A percentile compares a stretch with the other conserved stretches of the same genome.
Evolutionary conservation across 352 stramenopile species (phyloP).

Genomic region (Phytophthora cryptogea): DNA sequence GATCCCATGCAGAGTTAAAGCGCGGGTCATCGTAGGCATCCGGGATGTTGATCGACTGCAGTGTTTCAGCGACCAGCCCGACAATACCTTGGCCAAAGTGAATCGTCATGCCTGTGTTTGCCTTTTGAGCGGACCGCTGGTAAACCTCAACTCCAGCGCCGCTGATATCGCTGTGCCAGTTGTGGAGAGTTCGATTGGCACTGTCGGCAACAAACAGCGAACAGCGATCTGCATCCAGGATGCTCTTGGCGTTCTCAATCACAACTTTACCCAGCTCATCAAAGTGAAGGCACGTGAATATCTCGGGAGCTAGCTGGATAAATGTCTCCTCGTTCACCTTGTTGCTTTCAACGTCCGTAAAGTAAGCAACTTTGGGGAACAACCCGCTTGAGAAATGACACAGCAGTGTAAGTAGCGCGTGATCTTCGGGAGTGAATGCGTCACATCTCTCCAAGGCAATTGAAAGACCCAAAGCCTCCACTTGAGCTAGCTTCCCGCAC

Average conservation of each 20-base stretch:
- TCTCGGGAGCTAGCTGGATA: slow-evolving; percentile 71
- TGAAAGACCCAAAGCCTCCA: slow-evolving; percentile 61
- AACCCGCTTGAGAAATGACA: slow-evolving; percentile 67
- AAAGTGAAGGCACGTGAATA: slow-evolving; percentile 83
- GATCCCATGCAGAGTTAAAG: slow-evolving; percentile 80
- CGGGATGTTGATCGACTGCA: slow-evolving; percentile 65
- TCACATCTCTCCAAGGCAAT: slow-evolving; percentile 66
- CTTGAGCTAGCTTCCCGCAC: slow-evolving; percentile 61
- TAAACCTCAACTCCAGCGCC: slow-evolving; percentile 62
- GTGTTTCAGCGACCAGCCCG: slow-evolving; percentile 68
- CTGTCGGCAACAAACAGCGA: slow-evolving; percentile 75
- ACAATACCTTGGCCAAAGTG: slow-evolving; percentile 81
- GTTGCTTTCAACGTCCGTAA: slow-evolving; percentile 82
- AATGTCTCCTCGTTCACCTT: slow-evolving; percentile 84
- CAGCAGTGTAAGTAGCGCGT: slow-evolving; percentile 53
- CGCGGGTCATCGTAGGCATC: slow-evolving; percentile 78
- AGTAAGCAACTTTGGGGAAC: slow-evolving; percentile 74
- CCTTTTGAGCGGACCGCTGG: slow-evolving; percentile 25
- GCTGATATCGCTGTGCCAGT: slow-evolving; percentile 78
- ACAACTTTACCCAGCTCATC: slow-evolving; percentile 78
- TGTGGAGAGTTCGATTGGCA: slow-evolving; percentile 55
- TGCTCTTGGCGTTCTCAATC: slow-evolving; percentile 77
- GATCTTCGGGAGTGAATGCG: slow-evolving; percentile 63
- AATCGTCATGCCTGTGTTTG: slow-evolving; percentile 57
- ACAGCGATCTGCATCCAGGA: slow-evolving; percentile 75